Percentiles rank a stretch among this genome's conserved stretches.
phyloP scores from a whole-genome alignment of 1,284 basidiomycete genomes.

The Neonothopanus nambi region DNA sequence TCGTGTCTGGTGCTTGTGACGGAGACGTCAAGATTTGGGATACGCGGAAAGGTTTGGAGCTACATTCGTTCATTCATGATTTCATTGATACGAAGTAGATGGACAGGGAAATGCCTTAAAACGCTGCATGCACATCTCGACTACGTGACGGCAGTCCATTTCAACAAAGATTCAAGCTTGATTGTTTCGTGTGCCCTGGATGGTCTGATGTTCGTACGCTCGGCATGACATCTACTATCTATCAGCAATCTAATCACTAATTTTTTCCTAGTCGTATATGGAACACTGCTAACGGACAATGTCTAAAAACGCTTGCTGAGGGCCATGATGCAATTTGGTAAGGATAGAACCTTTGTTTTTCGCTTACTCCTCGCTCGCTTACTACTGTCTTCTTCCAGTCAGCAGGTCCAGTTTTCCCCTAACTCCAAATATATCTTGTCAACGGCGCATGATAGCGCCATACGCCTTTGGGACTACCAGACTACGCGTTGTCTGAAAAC shows the following conservation, averaged over 20 bases:
- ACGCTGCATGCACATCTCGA: conserved; percentile 92
- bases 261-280: conserved; percentile 77
- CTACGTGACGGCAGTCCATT: conserved; percentile 92
- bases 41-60: conserved; percentile 62
- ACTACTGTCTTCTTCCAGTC: conserved; percentile 43
- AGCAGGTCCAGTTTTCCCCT: conserved; percentile 90
- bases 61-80: background rate
- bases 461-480: conserved; percentile 95
- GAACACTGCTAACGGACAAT: conserved; percentile 92
- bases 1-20: conserved; percentile 92
- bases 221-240: conserved; percentile 6
- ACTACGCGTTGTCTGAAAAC: conserved; percentile 91
- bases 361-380: conserved; percentile 6
- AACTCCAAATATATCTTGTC: conserved; percentile 93
- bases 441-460: conserved; percentile 87
- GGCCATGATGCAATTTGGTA: conserved; percentile 87
- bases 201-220: conserved; percentile 81
- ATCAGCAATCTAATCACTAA: conserved; percentile 5
- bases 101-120: conserved; percentile 74
- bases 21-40: conserved; percentile 95
- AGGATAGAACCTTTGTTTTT: conserved; percentile 22
- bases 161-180: conserved; percentile 89
- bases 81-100: background rate
- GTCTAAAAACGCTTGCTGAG: conserved; percentile 94
- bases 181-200: conserved; percentile 92